Conservation (phyloP, 225 moss, liverwort and hornwort species). For the Pleurozium schreberi region DNA sequence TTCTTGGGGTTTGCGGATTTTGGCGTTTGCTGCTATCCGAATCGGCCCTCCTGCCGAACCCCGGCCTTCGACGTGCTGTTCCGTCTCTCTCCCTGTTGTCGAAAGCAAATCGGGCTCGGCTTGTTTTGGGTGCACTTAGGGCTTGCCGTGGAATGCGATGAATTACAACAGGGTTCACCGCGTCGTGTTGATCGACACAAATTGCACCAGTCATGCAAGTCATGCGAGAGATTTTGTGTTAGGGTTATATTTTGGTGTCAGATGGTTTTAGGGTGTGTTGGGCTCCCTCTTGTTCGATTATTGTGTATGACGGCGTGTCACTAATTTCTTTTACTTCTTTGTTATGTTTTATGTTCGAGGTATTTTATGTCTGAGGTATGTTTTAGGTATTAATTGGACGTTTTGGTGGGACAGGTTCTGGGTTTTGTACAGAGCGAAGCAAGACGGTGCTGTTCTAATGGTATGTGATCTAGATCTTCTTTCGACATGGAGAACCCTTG, state of each 20-base stretch:
- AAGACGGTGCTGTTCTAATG: constrained; percentile 54
- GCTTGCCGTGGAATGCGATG: background rate
- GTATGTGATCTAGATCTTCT: constrained; percentile 2
- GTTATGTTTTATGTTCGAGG: background rate
- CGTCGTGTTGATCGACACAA: background rate
- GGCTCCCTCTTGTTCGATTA: background rate
- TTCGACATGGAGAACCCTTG: background rate
- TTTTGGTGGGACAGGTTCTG: constrained; percentile 32
- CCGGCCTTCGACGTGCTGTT: background rate
- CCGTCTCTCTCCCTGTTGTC: background rate
- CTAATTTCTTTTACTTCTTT: background rate
- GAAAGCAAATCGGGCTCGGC: background rate
- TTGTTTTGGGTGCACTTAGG: background rate
- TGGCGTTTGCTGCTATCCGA: background rate
- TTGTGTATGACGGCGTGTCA: background rate
- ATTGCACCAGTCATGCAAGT: background rate
- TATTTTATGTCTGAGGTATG: background rate
- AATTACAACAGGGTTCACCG: background rate
- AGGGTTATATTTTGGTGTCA: background rate
- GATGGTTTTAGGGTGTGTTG: background rate
- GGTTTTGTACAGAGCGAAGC: constrained; percentile 41
- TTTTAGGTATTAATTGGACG: background rate
- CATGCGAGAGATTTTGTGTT: background rate
- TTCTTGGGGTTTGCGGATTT: background rate
- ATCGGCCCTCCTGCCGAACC: background rate